phyloP scores from a whole-genome alignment of 257 asterid species.

The Solanum etuberosum region DNA sequence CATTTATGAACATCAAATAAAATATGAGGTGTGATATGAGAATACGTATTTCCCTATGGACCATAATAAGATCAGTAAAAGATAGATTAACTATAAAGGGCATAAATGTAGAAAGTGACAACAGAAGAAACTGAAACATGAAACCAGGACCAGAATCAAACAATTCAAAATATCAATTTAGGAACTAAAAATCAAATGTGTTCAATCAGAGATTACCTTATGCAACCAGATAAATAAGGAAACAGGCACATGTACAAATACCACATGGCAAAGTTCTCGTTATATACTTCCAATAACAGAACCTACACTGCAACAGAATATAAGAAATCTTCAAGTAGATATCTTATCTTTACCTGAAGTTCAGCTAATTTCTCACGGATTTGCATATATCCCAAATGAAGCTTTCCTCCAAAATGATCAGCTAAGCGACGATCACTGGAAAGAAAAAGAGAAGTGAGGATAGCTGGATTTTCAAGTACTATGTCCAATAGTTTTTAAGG shows the following conservation, averaged over 20 bases:
- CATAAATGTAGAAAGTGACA: conserved; percentile 41
- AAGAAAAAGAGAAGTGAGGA: conserved; percentile 7
- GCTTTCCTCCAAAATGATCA: conserved; percentile 99
- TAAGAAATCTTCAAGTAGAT: not conserved
- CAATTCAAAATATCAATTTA: conserved; percentile 34
- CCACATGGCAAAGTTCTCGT: not conserved
- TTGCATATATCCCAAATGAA: conserved; percentile 93
- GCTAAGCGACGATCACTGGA: conserved; percentile 99
- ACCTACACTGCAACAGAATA: not conserved
- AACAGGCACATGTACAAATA: not conserved
- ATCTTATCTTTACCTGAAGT: conserved; percentile 54
- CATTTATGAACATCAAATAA: not conserved
- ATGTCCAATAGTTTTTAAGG: not conserved
- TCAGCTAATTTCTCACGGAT: conserved; percentile 95
- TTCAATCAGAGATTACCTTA: not conserved
- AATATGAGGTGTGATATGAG: not conserved
- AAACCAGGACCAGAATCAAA: conserved; percentile 57
- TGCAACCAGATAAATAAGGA: not conserved
- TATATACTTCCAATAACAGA: not conserved
- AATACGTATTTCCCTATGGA: not conserved
- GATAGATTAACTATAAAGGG: conserved; percentile 49
- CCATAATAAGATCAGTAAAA: not conserved
- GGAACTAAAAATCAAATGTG: conserved; percentile 7
- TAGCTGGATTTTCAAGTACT: not conserved
- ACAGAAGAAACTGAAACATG: conserved; percentile 41